Evolutionary conservation across 768 basidiomycete species (phyloP), one percentile per base, ranked within the genome.

Genomic region (Lentinula detonsa): DNA sequence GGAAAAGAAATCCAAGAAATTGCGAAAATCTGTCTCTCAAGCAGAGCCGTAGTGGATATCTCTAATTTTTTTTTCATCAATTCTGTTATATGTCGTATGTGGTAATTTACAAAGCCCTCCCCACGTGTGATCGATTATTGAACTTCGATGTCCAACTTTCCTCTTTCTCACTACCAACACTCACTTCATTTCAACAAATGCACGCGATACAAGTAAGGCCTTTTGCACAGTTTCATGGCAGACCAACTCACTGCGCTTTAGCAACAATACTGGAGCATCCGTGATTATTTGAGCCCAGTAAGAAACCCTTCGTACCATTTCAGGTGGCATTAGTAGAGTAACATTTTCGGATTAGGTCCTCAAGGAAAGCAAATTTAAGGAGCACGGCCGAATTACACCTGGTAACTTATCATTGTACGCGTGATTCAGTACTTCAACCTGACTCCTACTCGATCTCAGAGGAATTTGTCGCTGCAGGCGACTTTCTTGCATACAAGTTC

Each of bases 301-400:
- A 72, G 89, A 76, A 65, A 5, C 54, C 33, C 51, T 60, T 51
- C 33, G 31, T 34, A 50, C 33, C 37, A 11, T 18, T 28, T 13
- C 15, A 1, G 13, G 59, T 51, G 61, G 54, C 54, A 43, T 50
- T 33, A 16, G 13, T 18, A 39, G 5, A 33, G 15, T 33, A 43
- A 61, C 34, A 13, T 43, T 5, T 31, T 5, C 6, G 46, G 43
- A 49, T 3, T 72, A 97, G 94, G 95, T 99, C 23, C 84, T 98
- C 65, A 93, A 88, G 70, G 95, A 98, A 77, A 94, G 91, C 78
- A 98, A 98, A 73, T 99, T 99, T 82, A 98, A 96, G 73, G 97
- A 99, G 74, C 93, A 96, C 69, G 97, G 97, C 6, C 83, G 95
- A 58, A 95, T 98, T 66, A 97, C 91, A 16, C 95, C 94, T 63